A percentile compares a stretch with the other conserved stretches of the same genome.
Conservation (phyloP, 257 asterid genomes). For the Anisodus acutangulus region DNA sequence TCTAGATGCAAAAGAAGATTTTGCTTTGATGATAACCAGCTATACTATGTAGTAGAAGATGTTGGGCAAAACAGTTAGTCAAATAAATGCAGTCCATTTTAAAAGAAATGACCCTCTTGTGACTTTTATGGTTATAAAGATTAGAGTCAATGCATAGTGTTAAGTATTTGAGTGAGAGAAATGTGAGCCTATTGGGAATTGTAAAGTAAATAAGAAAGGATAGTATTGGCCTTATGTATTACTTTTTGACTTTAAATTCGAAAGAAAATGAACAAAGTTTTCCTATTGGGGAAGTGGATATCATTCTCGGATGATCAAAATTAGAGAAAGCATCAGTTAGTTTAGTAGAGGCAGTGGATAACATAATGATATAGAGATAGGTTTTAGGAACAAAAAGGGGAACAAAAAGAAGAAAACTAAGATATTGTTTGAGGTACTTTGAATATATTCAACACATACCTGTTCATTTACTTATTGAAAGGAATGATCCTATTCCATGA, state of each 20-base stretch:
- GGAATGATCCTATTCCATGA: neutral
- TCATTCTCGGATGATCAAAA: neutral
- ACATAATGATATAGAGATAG: neutral
- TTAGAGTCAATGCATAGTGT: neutral
- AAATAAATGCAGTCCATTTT: neutral
- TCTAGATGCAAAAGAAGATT: neutral
- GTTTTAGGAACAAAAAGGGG: neutral
- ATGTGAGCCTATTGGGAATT: neutral
- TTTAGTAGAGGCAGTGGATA: slow-evolving; percentile 12
- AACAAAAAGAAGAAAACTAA: neutral
- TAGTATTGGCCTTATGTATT: neutral
- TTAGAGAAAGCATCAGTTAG: neutral
- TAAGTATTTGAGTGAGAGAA: neutral
- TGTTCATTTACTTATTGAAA: slow-evolving; percentile 7
- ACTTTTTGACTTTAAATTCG: slow-evolving; percentile 15
- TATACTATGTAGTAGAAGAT: neutral
- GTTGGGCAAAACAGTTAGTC: neutral
- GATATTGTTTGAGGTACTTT: neutral
- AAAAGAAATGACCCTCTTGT: slow-evolving; percentile 13
- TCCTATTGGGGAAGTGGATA: neutral
- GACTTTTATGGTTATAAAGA: neutral
- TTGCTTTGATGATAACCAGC: neutral
- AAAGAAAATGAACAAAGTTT: neutral
- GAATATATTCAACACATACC: neutral
- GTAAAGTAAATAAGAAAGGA: neutral